Percentiles rank a stretch among this genome's conserved stretches.
These are phyloP conservation scores for Cytospora piceae DNA, from an alignment of 2,329 filamentous ascomycete genomes.

Conservation along the genomic window DNA sequence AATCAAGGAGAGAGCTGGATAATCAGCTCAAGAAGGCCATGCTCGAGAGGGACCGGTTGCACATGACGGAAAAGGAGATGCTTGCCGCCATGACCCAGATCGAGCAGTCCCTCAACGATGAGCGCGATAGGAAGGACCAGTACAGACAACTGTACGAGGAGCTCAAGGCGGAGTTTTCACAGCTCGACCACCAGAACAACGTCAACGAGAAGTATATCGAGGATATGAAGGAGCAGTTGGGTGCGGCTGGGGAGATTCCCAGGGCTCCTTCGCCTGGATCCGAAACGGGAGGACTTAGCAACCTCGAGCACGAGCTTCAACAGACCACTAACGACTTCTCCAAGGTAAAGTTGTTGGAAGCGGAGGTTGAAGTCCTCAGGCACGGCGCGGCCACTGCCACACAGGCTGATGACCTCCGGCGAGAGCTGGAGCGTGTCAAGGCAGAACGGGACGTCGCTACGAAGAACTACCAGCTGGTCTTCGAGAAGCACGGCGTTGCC, in stretches of 20 bases:
- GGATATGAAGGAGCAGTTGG: conserved; percentile 63
- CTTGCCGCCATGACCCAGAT: conserved; percentile 36
- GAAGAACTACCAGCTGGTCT: conserved; percentile 57
- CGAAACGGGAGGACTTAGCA: conserved; percentile 34
- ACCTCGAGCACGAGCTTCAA: conserved; percentile 64
- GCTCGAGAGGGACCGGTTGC: conserved; percentile 40
- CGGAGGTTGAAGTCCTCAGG: conserved; percentile 63
- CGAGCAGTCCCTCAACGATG: conserved; percentile 34
- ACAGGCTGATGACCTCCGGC: conserved; percentile 24
- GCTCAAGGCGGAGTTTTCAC: conserved; percentile 44
- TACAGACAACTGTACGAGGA: conserved; percentile 39
- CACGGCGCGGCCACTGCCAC: conserved; percentile 37
- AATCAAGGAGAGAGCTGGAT: conserved; percentile 45
- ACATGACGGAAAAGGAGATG: conserved; percentile 35
- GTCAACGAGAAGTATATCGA: conserved; percentile 58
- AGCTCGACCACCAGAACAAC: conserved; percentile 49
- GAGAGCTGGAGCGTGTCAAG: conserved; percentile 27
- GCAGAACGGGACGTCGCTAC: conserved; percentile 50
- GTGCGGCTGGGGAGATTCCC: conserved; percentile 39
- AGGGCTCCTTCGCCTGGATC: conserved; percentile 23
- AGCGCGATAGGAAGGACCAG: conserved; percentile 36
- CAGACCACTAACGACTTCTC: conserved; percentile 43
- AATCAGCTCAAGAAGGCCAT: conserved; percentile 37
- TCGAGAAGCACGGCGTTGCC: conserved; percentile 60
- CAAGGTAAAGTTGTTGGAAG: conserved; percentile 52